These are phyloP conservation scores for Pleurozium schreberi DNA, from an alignment of 225 moss, liverwort and hornwort genomes.

Conservation along the genomic window DNA sequence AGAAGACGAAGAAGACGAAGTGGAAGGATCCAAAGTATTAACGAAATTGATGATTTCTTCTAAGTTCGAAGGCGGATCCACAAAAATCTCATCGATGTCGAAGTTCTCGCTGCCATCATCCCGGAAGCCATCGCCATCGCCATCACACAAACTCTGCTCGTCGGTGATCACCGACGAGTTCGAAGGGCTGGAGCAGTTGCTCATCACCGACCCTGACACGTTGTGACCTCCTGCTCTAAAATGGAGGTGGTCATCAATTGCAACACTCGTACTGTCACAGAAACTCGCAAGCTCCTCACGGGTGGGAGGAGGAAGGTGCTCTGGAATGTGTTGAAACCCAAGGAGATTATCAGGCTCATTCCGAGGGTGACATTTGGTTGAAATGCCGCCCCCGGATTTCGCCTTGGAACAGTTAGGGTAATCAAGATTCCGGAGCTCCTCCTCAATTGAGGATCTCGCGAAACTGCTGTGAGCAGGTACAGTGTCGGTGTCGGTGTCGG, in stretches of 20 bases:
- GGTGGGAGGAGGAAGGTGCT: neutral
- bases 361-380: neutral
- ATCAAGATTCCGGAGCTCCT: conserved; percentile 36
- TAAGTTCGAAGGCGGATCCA: neutral
- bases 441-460: conserved; percentile 17
- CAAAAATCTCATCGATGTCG: neutral
- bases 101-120: neutral
- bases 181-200: conserved; percentile 21
- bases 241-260: neutral
- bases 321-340: neutral
- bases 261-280: neutral
- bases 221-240: conserved; percentile 27
- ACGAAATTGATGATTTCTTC: neutral
- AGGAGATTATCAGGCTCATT: neutral
- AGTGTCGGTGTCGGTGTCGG: conserved; percentile 3
- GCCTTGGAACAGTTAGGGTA: conserved; percentile 12
- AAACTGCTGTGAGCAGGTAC: conserved; percentile 1
- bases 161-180: conserved; percentile 6
- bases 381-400: neutral
- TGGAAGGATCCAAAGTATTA: neutral
- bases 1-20: neutral
- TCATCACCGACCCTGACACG: neutral
- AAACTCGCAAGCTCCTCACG: neutral
- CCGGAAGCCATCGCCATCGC: neutral
- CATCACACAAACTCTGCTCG: conserved; percentile 3